Base-by-base conservation (phyloP, 2,329 filamentous ascomycete species). In the Eurotiales sp. region DNA sequence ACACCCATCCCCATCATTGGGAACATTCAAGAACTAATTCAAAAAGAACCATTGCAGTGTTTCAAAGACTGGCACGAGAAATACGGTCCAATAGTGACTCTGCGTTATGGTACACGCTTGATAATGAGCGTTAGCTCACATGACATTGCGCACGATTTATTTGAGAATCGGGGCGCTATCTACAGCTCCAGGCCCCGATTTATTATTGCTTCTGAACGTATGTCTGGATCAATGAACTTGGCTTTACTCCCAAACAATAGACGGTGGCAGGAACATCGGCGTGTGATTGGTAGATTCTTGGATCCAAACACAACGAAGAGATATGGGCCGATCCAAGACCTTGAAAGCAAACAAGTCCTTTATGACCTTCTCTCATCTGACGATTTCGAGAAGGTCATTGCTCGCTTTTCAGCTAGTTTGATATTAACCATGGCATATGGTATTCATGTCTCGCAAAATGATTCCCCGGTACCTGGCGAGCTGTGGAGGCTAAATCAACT, bases 351-450 rank as follows among this genome's bases (percentile, higher is more conserved):
- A 47, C 73, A 77, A 46, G 55, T 77, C 1, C 53, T 78, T 1
- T 62, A 61, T n/a, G 72, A 77, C 8, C 58, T 77, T 0, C 55
- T 77, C 14, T 54, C 58, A 2, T 61, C 64, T 2, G 56, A 55
- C 1, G 66, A 69, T 32, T 79, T 75, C 78, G 29, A 32, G 29
- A 32, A 32, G 14, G 14, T 8, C 14, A 32, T 32, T 25, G 73
- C 77, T 57, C 67, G 75, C 0, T 79, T 75, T 56, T 75, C 75
- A 0, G 68, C 71, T 2, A 77, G 73, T 55, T 68, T 79, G n/a
- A 72, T 78, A 1, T 77, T 77, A 55, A 74, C 72, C 4, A 71
- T 79, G 7, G 69, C 75, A 4, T 80, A 80, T 55, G 77, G 77
- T 0, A 72, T 75, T 44, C 72, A 32, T 12, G 12, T 32, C 29